Percentiles rank a stretch among this genome's conserved stretches.
phyloP scores from a whole-genome alignment of 2,329 filamentous ascomycete genomes.

The Verticillium dahliae region DNA sequence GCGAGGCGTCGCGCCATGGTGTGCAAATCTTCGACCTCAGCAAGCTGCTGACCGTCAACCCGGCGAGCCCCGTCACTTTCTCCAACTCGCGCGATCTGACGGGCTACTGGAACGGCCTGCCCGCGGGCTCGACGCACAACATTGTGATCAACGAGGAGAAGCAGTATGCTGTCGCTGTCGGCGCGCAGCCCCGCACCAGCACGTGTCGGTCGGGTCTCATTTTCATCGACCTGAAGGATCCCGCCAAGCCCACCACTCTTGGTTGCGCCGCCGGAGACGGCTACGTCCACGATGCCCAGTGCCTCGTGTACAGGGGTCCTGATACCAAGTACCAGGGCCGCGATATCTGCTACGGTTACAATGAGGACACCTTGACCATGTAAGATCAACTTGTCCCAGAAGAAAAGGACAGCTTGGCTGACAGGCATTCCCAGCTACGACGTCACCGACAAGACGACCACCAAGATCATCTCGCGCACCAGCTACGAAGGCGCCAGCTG shows the following conservation, averaged over 20 bases:
- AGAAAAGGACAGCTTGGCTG: conserved; percentile 16
- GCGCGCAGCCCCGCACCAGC: conserved; percentile 25
- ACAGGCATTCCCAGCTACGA: conserved; percentile 27
- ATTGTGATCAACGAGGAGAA: conserved; percentile 43
- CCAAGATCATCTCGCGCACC: conserved; percentile 41
- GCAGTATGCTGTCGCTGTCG: conserved; percentile 35
- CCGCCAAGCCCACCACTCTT: conserved; percentile 40
- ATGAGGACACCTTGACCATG: conserved; percentile 33
- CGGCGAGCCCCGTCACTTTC: conserved; percentile 27
- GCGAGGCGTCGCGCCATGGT: conserved; percentile 40
- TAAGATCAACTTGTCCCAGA: conserved; percentile 16
- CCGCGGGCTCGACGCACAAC: conserved; percentile 40
- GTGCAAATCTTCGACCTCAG: conserved; percentile 59
- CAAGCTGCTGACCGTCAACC: conserved; percentile 39
- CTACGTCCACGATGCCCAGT: conserved; percentile 48
- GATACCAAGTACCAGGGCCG: conserved; percentile 34
- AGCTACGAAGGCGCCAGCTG: conserved; percentile 40
- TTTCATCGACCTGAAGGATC: conserved; percentile 48
- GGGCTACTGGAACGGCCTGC: conserved; percentile 23
- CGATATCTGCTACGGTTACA: conserved; percentile 47
- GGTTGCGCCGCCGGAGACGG: conserved; percentile 41
- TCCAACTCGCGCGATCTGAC: conserved; percentile 26
- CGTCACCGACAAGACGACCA: conserved; percentile 37
- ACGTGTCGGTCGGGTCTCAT: conserved; percentile 41
- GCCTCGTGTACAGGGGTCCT: conserved; percentile 43